Evolutionary conservation across 2,329 filamentous ascomycete species (phyloP).

Genomic region (Curvularia eragrostidis): DNA sequence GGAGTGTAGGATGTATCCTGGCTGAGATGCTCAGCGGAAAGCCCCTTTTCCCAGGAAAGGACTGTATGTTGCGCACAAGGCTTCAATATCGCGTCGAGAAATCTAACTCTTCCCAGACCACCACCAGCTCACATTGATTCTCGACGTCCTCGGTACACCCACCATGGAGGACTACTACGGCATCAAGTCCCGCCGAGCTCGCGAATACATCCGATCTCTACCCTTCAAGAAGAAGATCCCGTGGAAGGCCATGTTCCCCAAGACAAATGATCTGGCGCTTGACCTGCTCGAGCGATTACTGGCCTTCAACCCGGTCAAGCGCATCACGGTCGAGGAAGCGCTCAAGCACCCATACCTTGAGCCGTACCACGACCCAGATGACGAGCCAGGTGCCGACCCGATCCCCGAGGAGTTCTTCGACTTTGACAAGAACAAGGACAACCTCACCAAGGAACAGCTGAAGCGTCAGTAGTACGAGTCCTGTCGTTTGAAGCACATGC

Average conservation of each 20-base stretch:
- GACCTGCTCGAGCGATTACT: constrained; percentile 94
- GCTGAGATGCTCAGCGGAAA: constrained; percentile 99
- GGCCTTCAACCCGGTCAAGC: constrained; percentile 98
- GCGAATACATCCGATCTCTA: constrained; percentile 96
- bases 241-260: constrained; percentile 95
- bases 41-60: constrained; percentile 96
- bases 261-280: constrained; percentile 95
- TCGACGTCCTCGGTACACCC: constrained; percentile 95
- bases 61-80: constrained; percentile 68
- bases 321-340: constrained; percentile 96
- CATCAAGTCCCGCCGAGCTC: constrained; percentile 96
- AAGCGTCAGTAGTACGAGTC: constrained; percentile 68
- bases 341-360: constrained; percentile 97
- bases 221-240: constrained; percentile 99
- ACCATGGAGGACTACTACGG: constrained; percentile 99
- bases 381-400: constrained; percentile 93
- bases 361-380: constrained; percentile 97
- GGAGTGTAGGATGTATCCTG: constrained; percentile 97
- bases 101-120: constrained; percentile 68
- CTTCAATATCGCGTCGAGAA: constrained; percentile 10
- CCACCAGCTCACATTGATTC: constrained; percentile 94
- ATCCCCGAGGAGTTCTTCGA: constrained; percentile 99
- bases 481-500: not conserved
- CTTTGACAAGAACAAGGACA: constrained; percentile 99
- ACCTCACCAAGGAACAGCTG: constrained; percentile 95